Conservation (phyloP, 805 yeast genomes). For the Teunomyces aglyptinius region DNA sequence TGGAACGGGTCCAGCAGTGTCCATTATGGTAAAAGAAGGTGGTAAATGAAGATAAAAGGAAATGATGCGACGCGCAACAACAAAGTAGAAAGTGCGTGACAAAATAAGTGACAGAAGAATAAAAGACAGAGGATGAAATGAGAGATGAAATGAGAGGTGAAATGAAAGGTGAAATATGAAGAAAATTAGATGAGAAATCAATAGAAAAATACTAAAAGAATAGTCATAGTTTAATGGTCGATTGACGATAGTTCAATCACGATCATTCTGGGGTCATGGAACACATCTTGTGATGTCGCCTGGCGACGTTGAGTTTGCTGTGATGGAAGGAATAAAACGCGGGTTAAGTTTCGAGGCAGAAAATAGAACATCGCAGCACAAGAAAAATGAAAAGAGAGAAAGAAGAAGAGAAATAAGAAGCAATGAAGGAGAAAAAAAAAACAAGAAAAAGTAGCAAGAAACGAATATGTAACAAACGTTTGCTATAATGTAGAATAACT, state of each 20-base stretch:
- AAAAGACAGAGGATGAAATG: background rate
- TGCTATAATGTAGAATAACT: background rate
- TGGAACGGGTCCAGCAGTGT: background rate
- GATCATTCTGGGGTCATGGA: too few relatives aligned
- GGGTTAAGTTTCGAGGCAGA: too few relatives aligned
- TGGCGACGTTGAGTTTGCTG: too few relatives aligned
- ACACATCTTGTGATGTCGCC: too few relatives aligned
- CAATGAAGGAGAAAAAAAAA: background rate
- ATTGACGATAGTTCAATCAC: too few relatives aligned
- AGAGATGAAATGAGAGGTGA: background rate
- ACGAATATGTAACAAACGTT: background rate
- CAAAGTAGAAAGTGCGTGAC: too few relatives aligned
- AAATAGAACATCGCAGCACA: background rate
- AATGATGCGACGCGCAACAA: background rate
- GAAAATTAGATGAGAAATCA: background rate
- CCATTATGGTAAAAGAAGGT: background rate
- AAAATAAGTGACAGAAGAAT: background rate
- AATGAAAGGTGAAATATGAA: background rate
- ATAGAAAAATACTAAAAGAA: background rate
- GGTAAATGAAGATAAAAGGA: background rate
- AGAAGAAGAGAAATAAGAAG: background rate
- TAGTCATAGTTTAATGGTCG: background rate
- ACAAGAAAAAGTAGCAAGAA: background rate
- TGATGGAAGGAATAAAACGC: too few relatives aligned
- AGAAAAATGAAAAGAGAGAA: too few relatives aligned